These are phyloP conservation scores for Straminergon stramineum DNA, from an alignment of 225 moss, liverwort and hornwort genomes.

Conservation along the genomic window DNA sequence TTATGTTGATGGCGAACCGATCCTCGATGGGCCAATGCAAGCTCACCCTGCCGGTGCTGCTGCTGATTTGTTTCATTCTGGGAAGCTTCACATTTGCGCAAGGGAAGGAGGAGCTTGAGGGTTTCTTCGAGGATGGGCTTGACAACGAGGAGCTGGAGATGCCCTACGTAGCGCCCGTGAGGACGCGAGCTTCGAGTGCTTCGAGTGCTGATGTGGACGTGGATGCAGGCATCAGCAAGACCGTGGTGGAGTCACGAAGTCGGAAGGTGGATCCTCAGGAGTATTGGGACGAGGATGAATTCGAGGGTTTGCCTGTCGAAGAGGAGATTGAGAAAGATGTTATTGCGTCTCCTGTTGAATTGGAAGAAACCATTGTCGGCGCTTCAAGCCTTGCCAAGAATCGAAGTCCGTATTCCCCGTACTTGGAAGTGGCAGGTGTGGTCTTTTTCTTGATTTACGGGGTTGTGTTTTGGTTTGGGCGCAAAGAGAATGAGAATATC, in stretches of 20 bases:
- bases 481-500: constrained; percentile 76
- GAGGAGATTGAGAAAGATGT: constrained; percentile 13
- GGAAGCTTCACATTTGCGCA: neutral
- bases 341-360: neutral
- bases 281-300: constrained; percentile 95
- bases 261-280: constrained; percentile 39
- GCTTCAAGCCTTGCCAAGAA: neutral
- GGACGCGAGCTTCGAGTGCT: constrained; percentile 38
- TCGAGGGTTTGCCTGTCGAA: constrained; percentile 71
- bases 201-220: constrained; percentile 8
- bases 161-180: constrained; percentile 50
- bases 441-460: constrained; percentile 55
- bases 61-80: neutral
- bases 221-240: constrained; percentile 10
- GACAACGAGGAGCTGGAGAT: constrained; percentile 66
- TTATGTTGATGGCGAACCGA: neutral
- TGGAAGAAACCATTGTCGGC: neutral
- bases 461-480: constrained; percentile 57
- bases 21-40: neutral
- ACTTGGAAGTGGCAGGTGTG: constrained; percentile 48
- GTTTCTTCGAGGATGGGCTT: constrained; percentile 70
- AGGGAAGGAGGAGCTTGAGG: constrained; percentile 72
- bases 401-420: constrained; percentile 38
- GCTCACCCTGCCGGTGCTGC: neutral
- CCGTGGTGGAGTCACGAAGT: constrained; percentile 8